Evolutionary conservation across 768 basidiomycete genomes (phyloP).

Genomic region (Lentinula aciculospora): DNA sequence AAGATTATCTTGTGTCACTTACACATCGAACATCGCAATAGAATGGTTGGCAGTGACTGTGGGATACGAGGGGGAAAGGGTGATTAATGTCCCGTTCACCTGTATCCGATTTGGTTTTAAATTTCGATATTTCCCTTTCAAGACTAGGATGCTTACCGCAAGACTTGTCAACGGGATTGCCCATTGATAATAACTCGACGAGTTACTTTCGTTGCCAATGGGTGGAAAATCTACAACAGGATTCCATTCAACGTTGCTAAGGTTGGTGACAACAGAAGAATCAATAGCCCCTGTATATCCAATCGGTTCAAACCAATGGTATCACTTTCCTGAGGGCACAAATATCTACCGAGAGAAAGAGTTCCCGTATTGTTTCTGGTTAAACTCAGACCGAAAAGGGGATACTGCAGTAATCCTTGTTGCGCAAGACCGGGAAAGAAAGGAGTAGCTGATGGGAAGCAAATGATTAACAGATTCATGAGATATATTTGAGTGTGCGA

Average conservation of each 20-base stretch:
- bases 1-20: slow-evolving; percentile 20
- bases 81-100: slow-evolving; percentile 51
- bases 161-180: slow-evolving; percentile 47
- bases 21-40: slow-evolving; percentile 73
- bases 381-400: slow-evolving; percentile 69
- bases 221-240: slow-evolving; percentile 72
- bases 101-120: too few species aligned
- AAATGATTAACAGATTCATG: slow-evolving; percentile 5
- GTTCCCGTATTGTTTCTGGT: slow-evolving; percentile 55
- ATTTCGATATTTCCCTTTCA: too few species aligned
- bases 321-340: background rate
- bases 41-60: slow-evolving; percentile 46
- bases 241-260: slow-evolving; percentile 63
- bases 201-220: slow-evolving; percentile 45
- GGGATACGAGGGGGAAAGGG: slow-evolving; percentile 62
- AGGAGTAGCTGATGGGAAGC: slow-evolving; percentile 49
- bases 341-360: slow-evolving; percentile 52
- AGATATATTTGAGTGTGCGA: slow-evolving; percentile 11
- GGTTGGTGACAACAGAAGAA: slow-evolving; percentile 56
- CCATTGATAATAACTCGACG: slow-evolving; percentile 75
- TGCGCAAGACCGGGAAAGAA: slow-evolving; percentile 61
- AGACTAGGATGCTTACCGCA: slow-evolving; percentile 39
- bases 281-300: slow-evolving; percentile 65
- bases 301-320: background rate
- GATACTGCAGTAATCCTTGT: slow-evolving; percentile 63